Conservation (phyloP, 129 eudicot genomes). For the Helichrysum umbraculigerum region DNA sequence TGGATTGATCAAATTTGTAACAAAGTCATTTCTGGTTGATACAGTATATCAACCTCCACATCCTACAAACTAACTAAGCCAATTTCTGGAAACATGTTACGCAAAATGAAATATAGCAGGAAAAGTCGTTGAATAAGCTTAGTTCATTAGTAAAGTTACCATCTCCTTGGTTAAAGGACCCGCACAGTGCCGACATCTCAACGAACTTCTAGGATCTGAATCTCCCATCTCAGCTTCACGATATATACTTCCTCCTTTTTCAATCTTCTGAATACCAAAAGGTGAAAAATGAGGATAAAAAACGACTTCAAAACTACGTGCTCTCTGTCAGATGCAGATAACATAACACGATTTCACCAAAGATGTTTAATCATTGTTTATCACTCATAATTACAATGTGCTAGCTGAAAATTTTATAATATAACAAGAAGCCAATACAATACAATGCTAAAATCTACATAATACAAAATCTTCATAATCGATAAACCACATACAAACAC, state of each 20-base stretch:
- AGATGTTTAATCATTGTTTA: background rate
- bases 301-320: background rate
- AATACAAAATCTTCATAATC: no score
- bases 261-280: conserved; percentile 12
- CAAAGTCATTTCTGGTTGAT: background rate
- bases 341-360: background rate
- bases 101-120: background rate
- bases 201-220: conserved; percentile 33
- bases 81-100: background rate
- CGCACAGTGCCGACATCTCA: conserved; percentile 81
- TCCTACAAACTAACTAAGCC: background rate
- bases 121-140: conserved; percentile 9
- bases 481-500: background rate
- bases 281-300: conserved; percentile 6
- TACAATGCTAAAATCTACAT: no score
- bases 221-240: conserved; percentile 40
- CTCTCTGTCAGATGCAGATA: conserved; percentile 5
- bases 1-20: background rate
- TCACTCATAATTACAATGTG: background rate
- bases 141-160: conserved; percentile 36
- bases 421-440: no score
- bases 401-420: no score
- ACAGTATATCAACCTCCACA: background rate
- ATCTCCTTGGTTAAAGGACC: conserved; percentile 82
- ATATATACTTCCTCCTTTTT: conserved; percentile 16